A percentile compares a stretch with the other conserved stretches of the same genome.
Evolutionary conservation across 108 stramenopile species (phyloP).

Genomic region (Phaeodactylum tricornutum): DNA sequence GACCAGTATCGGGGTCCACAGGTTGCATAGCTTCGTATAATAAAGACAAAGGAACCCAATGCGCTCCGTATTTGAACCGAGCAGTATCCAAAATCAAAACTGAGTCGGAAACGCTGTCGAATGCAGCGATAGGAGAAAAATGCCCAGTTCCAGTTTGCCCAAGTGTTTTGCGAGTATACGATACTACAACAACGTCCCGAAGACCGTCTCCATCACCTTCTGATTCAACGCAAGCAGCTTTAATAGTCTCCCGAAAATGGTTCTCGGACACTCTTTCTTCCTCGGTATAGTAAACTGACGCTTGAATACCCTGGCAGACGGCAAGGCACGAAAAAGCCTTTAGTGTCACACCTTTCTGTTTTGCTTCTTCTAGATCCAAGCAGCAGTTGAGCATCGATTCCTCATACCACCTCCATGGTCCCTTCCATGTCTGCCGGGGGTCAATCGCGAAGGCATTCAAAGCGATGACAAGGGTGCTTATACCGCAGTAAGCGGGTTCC

Average conservation of each 20-base stretch:
- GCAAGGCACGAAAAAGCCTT: slow-evolving; percentile 64
- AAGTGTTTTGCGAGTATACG: slow-evolving; percentile 59
- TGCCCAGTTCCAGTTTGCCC: slow-evolving; percentile 91
- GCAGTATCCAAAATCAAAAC: slow-evolving; percentile 79
- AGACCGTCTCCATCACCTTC: slow-evolving; percentile 1
- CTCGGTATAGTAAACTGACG: slow-evolving; percentile 30
- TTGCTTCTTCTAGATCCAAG: slow-evolving; percentile 56
- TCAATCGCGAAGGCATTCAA: slow-evolving; percentile 93
- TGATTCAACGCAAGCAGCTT: slow-evolving; percentile 33
- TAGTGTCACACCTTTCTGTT: slow-evolving; percentile 65
- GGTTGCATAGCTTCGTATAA: slow-evolving; percentile 49
- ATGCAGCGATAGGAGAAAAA: slow-evolving; percentile 88
- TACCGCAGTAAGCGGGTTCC: slow-evolving; percentile 95
- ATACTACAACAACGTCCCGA: slow-evolving; percentile 27
- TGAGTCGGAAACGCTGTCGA: slow-evolving; percentile 54
- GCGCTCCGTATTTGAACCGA: slow-evolving; percentile 88
- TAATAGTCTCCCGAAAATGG: slow-evolving; percentile 60
- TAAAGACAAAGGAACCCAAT: slow-evolving; percentile 70
- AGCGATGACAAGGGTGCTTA: slow-evolving; percentile 82
- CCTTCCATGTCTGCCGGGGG: slow-evolving; percentile 87
- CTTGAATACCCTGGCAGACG: slow-evolving; percentile 68
- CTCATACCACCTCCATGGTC: slow-evolving; percentile 92
- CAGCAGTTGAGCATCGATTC: slow-evolving; percentile 89
- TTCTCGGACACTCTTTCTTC: slow-evolving; percentile 15
- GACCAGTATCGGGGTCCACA: slow-evolving; percentile 63